phyloP scores from a whole-genome alignment of 306 rosid species.

The Vigna angularis region DNA sequence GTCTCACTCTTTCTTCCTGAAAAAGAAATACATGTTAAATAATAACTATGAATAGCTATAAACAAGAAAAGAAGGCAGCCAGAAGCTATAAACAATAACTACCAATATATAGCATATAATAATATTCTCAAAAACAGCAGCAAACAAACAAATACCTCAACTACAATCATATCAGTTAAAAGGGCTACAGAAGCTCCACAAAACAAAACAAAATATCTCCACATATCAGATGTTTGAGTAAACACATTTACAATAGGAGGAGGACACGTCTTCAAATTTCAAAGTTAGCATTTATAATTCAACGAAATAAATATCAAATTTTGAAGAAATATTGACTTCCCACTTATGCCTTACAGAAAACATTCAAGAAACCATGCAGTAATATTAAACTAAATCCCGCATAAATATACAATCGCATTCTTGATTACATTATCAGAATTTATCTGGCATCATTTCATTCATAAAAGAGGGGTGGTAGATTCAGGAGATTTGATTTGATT shows the following conservation, averaged over 20 bases:
- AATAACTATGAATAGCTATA: slow-evolving; percentile 25
- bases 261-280: background rate
- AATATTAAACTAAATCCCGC: slow-evolving; percentile 32
- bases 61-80: slow-evolving; percentile 16
- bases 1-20: slow-evolving; percentile 81
- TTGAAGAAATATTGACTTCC: slow-evolving; percentile 22
- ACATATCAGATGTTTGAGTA: slow-evolving; percentile 7
- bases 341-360: slow-evolving; percentile 10
- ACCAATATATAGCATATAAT: background rate
- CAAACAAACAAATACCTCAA: background rate
- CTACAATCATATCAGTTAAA: background rate
- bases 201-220: background rate
- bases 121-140: background rate
- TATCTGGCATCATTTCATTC: slow-evolving; percentile 21
- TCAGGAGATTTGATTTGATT: slow-evolving; percentile 29
- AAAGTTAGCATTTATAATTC: slow-evolving; percentile 8
- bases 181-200: slow-evolving; percentile 18
- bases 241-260: background rate
- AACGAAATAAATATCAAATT: slow-evolving; percentile 32
- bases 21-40: slow-evolving; percentile 34
- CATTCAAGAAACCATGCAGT: slow-evolving; percentile 32
- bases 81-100: slow-evolving; percentile 10
- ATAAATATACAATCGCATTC: slow-evolving; percentile 24
- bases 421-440: slow-evolving; percentile 24
- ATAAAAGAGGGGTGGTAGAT: slow-evolving; percentile 20